Evolutionary conservation across 805 yeast genomes (phyloP).

Genomic region (Torulaspora gathmanii): DNA sequence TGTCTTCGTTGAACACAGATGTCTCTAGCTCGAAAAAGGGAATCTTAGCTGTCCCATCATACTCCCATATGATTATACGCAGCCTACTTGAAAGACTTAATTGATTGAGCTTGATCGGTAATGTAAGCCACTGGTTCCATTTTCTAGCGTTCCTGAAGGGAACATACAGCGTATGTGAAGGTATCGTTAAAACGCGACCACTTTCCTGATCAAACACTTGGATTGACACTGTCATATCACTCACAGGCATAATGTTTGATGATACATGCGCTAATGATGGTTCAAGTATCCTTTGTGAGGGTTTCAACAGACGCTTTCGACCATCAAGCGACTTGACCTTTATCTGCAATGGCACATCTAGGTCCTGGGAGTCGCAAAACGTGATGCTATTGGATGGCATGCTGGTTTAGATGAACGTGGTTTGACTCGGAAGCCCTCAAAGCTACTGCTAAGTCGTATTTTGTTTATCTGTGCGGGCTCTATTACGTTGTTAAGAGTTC

Average conservation of each 20-base stretch:
- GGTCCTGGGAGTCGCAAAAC: constrained; percentile 54
- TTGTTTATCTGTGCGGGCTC: not conserved
- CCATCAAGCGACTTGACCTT: constrained; percentile 49
- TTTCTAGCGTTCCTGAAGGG: constrained; percentile 43
- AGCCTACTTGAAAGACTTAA: constrained; percentile 60
- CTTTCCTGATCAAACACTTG: constrained; percentile 42
- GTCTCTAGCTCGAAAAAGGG: constrained; percentile 61
- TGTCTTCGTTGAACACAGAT: constrained; percentile 53
- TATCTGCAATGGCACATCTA: constrained; percentile 45
- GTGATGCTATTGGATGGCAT: constrained; percentile 41
- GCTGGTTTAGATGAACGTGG: not conserved
- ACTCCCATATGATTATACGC: constrained; percentile 63
- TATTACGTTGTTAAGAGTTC: not conserved
- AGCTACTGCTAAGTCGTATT: not conserved
- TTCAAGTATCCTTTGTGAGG: constrained; percentile 44
- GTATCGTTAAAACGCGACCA: constrained; percentile 45
- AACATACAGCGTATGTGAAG: constrained; percentile 47
- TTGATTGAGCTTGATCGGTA: constrained; percentile 70
- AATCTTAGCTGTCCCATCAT: constrained; percentile 47
- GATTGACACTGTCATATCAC: constrained; percentile 43
- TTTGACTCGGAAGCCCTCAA: not conserved
- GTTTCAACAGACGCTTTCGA: constrained; percentile 37
- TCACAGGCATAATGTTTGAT: constrained; percentile 37
- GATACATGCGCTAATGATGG: constrained; percentile 43
- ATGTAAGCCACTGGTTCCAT: constrained; percentile 69